phyloP scores from a whole-genome alignment of 1,139 yeast species.

The Debaryomyces sp. region DNA sequence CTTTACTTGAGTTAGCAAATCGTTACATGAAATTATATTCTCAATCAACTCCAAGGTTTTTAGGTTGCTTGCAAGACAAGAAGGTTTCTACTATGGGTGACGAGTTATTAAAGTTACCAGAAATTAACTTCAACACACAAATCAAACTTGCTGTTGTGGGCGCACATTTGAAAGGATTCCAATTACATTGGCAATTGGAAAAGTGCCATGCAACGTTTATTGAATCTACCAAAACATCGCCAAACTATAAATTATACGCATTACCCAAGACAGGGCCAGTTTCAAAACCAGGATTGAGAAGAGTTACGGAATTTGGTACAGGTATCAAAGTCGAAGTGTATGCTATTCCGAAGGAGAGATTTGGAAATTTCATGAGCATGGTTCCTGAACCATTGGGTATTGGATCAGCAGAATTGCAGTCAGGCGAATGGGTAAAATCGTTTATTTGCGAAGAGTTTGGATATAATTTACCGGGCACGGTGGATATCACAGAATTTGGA shows the following conservation, averaged over 20 bases:
- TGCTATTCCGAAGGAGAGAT: constrained; percentile 71
- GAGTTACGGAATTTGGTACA: constrained; percentile 61
- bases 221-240: constrained; percentile 67
- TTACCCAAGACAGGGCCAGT: constrained; percentile 81
- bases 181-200: constrained; percentile 91
- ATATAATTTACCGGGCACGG: constrained; percentile 67
- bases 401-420: constrained; percentile 81
- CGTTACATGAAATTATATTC: constrained; percentile 55
- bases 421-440: constrained; percentile 86
- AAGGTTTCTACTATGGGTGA: constrained; percentile 36
- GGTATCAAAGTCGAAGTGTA: constrained; percentile 77
- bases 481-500: constrained; percentile 79
- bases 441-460: constrained; percentile 93
- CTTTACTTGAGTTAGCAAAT: constrained; percentile 80
- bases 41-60: constrained; percentile 26
- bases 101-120: constrained; percentile 42
- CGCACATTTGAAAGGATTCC: constrained; percentile 87
- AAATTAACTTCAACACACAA: constrained; percentile 24
- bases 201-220: constrained; percentile 79
- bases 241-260: constrained; percentile 78
- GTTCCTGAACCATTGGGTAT: constrained; percentile 96
- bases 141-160: constrained; percentile 89
- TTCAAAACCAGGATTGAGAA: constrained; percentile 84
- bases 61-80: constrained; percentile 46
- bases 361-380: constrained; percentile 82